Conservation (phyloP, 2,329 filamentous ascomycete species). For the Coniochaeta ligniaria region DNA sequence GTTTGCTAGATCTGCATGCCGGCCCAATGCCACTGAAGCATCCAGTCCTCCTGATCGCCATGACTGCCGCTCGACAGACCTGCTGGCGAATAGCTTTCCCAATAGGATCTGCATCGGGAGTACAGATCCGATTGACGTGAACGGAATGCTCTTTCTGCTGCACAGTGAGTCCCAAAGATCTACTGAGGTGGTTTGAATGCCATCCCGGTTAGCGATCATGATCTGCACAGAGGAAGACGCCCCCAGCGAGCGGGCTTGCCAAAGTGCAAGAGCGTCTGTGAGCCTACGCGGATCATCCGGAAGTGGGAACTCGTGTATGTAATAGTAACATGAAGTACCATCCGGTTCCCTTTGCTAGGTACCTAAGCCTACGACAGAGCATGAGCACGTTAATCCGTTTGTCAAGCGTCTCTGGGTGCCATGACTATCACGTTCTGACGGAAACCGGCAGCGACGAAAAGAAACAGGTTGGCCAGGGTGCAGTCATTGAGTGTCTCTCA, state of each 20-base stretch:
- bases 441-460: background rate
- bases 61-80: background rate
- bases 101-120: background rate
- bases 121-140: background rate
- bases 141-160: background rate
- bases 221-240: background rate
- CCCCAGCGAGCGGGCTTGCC: background rate
- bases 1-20: too few relatives aligned
- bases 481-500: background rate
- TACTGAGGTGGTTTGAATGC: background rate
- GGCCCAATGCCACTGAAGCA: background rate
- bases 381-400: background rate
- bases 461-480: background rate
- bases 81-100: background rate
- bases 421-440: background rate
- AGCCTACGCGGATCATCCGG: background rate
- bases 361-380: background rate
- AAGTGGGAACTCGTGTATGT: background rate
- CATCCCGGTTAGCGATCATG: background rate
- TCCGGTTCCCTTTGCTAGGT: background rate
- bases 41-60: background rate
- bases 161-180: background rate
- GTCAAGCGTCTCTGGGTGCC: background rate
- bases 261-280: background rate
- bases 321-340: too few relatives aligned